These are phyloP conservation scores for Lophiostoma macrostomum DNA, from an alignment of 495 filamentous ascomycete species.

Conservation along the genomic window DNA sequence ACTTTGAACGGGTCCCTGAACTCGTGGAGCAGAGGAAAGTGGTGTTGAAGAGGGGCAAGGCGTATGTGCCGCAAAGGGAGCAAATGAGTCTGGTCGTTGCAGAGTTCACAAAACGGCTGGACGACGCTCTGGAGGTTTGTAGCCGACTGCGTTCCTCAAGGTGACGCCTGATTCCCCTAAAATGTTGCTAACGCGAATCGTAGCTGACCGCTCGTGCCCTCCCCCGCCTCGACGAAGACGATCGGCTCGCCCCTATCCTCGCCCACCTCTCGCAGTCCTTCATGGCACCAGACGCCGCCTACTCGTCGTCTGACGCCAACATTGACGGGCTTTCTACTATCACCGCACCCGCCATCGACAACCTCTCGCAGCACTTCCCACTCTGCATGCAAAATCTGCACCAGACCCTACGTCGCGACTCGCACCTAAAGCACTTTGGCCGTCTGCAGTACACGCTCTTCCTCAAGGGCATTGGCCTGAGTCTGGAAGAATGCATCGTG, in stretches of 20 bases:
- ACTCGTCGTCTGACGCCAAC: slow-evolving; percentile 61
- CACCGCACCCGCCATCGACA: slow-evolving; percentile 67
- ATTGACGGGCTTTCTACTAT: slow-evolving; percentile 63
- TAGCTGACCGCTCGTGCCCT: slow-evolving; percentile 83
- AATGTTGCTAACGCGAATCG: background rate
- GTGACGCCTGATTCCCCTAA: no score
- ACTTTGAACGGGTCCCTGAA: slow-evolving; percentile 90
- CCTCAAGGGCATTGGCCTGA: slow-evolving; percentile 93
- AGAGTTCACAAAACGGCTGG: slow-evolving; percentile 75
- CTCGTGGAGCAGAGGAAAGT: slow-evolving; percentile 77
- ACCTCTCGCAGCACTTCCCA: slow-evolving; percentile 83
- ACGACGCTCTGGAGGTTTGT: slow-evolving; percentile 74
- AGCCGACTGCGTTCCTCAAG: background rate
- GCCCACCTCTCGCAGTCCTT: slow-evolving; percentile 91
- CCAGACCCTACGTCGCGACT: slow-evolving; percentile 73
- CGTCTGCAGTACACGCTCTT: slow-evolving; percentile 96
- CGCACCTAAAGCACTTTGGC: slow-evolving; percentile 88
- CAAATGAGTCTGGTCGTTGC: slow-evolving; percentile 84
- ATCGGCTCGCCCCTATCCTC: slow-evolving; percentile 89
- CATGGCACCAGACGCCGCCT: slow-evolving; percentile 79
- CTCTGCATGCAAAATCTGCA: slow-evolving; percentile 93
- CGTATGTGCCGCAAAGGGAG: slow-evolving; percentile 84
- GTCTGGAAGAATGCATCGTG: slow-evolving; percentile 82
- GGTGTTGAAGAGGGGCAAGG: slow-evolving; percentile 74
- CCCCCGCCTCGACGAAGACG: slow-evolving; percentile 92